Conservation (phyloP, 225 moss, liverwort and hornwort species). For the Sphagnum contortum region DNA sequence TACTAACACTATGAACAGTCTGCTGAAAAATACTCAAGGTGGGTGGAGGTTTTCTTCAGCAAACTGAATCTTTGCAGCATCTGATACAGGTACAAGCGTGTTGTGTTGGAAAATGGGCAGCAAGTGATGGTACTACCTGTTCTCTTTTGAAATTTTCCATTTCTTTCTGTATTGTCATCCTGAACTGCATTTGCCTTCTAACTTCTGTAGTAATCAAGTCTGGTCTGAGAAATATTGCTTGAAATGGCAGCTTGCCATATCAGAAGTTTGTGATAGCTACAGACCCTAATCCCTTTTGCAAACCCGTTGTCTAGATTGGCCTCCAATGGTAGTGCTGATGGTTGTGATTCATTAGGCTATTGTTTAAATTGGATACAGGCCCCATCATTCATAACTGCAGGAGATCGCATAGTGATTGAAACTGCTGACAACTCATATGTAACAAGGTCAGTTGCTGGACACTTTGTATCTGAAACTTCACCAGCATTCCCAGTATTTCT, state of each 20-base stretch:
- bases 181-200: background rate
- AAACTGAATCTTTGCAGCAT: background rate
- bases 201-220: no score
- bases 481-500: no score
- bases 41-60: no score
- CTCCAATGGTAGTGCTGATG: no score
- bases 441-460: slow-evolving; percentile 37
- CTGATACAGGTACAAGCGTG: slow-evolving; percentile 61
- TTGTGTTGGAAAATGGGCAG: slow-evolving; percentile 77
- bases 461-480: background rate
- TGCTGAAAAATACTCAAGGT: no score
- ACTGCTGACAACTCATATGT: slow-evolving; percentile 72
- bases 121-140: slow-evolving; percentile 43
- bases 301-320: no score
- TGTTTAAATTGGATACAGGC: slow-evolving; percentile 24
- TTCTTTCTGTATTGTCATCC: background rate
- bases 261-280: no score
- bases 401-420: slow-evolving; percentile 76
- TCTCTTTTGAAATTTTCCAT: background rate
- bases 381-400: slow-evolving; percentile 73
- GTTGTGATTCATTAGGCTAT: no score
- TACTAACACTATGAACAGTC: background rate
- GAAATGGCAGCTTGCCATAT: no score
- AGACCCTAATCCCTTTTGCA: no score
- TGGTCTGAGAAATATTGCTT: no score